These are phyloP conservation scores for Syzygium aqueum DNA, from an alignment of 345 rosid species.

Conservation along the genomic window DNA sequence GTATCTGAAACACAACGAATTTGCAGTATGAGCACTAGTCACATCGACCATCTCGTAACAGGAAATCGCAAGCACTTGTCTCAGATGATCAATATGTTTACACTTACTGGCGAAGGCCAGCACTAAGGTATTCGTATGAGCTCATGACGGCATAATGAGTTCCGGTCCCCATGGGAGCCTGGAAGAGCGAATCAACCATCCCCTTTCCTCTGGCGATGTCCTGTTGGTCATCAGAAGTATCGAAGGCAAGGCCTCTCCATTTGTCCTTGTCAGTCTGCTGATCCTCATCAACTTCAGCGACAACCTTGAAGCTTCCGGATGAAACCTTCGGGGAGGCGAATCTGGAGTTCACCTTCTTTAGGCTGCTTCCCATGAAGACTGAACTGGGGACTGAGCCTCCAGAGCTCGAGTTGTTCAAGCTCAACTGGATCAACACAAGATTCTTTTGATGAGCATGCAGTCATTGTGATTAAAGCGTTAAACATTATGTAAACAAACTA, in stretches of 20 bases:
- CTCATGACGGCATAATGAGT: constrained; percentile 15
- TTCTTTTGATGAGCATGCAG: neutral
- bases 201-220: constrained; percentile 20
- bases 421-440: constrained; percentile 8
- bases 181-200: constrained; percentile 17
- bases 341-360: constrained; percentile 12
- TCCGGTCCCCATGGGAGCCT: constrained; percentile 7
- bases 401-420: constrained; percentile 7
- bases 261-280: constrained; percentile 4
- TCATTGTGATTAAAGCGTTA: neutral
- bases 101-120: constrained; percentile 11
- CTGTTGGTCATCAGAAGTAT: constrained; percentile 17
- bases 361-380: constrained; percentile 5
- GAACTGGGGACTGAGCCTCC: constrained; percentile 7
- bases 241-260: constrained; percentile 12
- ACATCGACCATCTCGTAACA: neutral
- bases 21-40: neutral
- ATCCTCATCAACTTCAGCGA: constrained; percentile 8
- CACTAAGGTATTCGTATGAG: constrained; percentile 13
- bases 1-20: constrained; percentile 1
- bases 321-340: constrained; percentile 1
- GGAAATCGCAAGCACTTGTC: neutral
- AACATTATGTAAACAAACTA: neutral
- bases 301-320: constrained; percentile 11
- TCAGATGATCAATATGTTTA: neutral